Evolutionary conservation across 1,284 basidiomycete genomes (phyloP).

Genomic region (Bondarzewia mesenterica): DNA sequence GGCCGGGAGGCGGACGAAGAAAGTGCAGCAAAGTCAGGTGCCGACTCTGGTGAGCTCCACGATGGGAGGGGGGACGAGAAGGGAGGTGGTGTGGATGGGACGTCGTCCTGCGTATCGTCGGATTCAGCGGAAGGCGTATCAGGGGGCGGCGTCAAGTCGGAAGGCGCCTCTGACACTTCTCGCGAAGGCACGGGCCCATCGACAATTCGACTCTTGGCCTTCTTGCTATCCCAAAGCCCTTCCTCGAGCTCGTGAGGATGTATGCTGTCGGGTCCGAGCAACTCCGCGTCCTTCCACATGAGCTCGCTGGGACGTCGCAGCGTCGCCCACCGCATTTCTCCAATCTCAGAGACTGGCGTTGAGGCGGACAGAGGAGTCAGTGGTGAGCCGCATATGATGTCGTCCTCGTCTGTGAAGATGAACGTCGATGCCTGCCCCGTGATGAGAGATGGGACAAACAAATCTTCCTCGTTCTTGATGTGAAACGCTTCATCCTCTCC

Average conservation of each 20-base stretch:
- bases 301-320: constrained; percentile 19
- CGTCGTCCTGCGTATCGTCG: constrained; percentile 7
- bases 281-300: constrained; percentile 38
- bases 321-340: constrained; percentile 4
- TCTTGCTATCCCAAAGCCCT: constrained; percentile 23
- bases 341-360: constrained; percentile 4
- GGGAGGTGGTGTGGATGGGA: constrained; percentile 4
- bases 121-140: constrained; percentile 4
- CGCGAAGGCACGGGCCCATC: constrained; percentile 1
- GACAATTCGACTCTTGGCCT: not conserved
- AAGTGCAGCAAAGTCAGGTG: too few relatives aligned
- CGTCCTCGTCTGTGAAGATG: not conserved
- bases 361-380: constrained; percentile 16
- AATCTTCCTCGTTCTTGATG: constrained; percentile 28
- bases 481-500: constrained; percentile 21
- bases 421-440: not conserved
- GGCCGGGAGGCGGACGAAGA: not conserved
- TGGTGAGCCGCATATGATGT: constrained; percentile 7
- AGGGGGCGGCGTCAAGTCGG: not conserved
- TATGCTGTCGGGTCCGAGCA: constrained; percentile 42
- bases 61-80: not conserved
- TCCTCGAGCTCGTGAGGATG: constrained; percentile 36
- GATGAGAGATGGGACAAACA: constrained; percentile 2
- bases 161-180: constrained; percentile 1
- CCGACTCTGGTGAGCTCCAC: not conserved